phyloP scores from a whole-genome alignment of 2,329 filamentous ascomycete species.

The Diplocarpon rosae region DNA sequence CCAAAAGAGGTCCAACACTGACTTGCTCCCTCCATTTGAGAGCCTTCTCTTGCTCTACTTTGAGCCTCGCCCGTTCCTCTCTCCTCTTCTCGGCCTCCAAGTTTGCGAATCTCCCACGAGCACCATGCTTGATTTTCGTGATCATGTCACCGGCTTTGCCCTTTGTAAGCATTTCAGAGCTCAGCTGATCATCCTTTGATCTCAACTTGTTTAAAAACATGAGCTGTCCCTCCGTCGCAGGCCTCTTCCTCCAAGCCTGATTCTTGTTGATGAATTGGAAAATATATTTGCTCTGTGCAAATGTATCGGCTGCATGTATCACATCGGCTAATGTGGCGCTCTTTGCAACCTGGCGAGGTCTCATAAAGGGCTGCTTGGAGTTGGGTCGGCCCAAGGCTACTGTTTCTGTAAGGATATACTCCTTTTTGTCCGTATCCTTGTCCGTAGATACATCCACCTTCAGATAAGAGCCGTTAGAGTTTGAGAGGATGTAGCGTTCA shows the following conservation, averaged over 20 bases:
- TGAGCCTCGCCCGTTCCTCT: conserved; percentile 30
- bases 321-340: conserved; percentile 60
- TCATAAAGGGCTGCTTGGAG: conserved; percentile 48
- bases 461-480: conserved; percentile 50
- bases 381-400: conserved; percentile 10
- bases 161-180: conserved; percentile 52
- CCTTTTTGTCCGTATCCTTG: conserved; percentile 13
- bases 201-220: conserved; percentile 59
- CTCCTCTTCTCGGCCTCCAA: conserved; percentile 43
- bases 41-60: conserved; percentile 30
- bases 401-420: conserved; percentile 30
- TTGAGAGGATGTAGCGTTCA: conserved; percentile 60
- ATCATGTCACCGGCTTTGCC: conserved; percentile 85
- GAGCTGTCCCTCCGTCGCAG: conserved; percentile 56
- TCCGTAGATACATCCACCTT: conserved; percentile 33
- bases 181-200: conserved; percentile 42
- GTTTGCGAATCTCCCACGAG: conserved; percentile 48
- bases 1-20: conserved; percentile 40
- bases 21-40: conserved; percentile 40
- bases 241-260: conserved; percentile 58
- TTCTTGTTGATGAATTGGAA: conserved; percentile 53
- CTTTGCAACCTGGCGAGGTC: conserved; percentile 56
- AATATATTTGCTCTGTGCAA: conserved; percentile 55
- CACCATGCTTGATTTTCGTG: conserved; percentile 79
- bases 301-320: conserved; percentile 77